These are phyloP conservation scores for Fusarium tjaetaba DNA, from an alignment of 2,329 filamentous ascomycete species.

Conservation along the genomic window DNA sequence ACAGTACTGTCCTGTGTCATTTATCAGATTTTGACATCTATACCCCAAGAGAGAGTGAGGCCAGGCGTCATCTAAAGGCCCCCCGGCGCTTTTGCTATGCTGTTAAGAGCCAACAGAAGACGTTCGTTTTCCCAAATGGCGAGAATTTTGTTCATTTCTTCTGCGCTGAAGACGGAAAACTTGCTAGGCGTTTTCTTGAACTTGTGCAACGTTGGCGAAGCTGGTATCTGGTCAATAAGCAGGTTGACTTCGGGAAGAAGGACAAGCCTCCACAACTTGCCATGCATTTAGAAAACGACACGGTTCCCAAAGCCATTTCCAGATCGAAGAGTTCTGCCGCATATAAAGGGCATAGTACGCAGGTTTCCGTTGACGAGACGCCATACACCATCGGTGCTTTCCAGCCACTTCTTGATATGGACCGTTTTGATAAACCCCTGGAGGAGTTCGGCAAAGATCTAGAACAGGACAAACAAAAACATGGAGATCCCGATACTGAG, in stretches of 20 bases:
- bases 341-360: slow-evolving; percentile 47
- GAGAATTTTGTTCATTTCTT: slow-evolving; percentile 95
- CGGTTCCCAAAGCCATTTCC: slow-evolving; percentile 43
- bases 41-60: slow-evolving; percentile 73
- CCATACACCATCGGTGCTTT: slow-evolving; percentile 74
- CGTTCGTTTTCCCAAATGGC: slow-evolving; percentile 81
- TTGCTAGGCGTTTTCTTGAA: slow-evolving; percentile 75
- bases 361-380: slow-evolving; percentile 55
- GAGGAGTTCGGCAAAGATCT: slow-evolving; percentile 61
- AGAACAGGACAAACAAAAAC: slow-evolving; percentile 18
- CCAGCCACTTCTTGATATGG: slow-evolving; percentile 72
- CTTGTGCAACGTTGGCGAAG: slow-evolving; percentile 85
- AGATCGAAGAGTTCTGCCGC: slow-evolving; percentile 49
- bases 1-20: slow-evolving; percentile 78
- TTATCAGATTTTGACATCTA: slow-evolving; percentile 95
- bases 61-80: slow-evolving; percentile 77
- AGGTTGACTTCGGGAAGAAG: slow-evolving; percentile 60
- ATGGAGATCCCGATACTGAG: slow-evolving; percentile 20
- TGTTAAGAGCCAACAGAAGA: slow-evolving; percentile 92
- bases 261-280: slow-evolving; percentile 18
- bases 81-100: slow-evolving; percentile 89
- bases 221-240: slow-evolving; percentile 86
- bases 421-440: slow-evolving; percentile 64
- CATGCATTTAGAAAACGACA: slow-evolving; percentile 3
- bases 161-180: slow-evolving; percentile 75